phyloP scores from a whole-genome alignment of 441 rosid genomes.

The Gossypium davidsonii region DNA sequence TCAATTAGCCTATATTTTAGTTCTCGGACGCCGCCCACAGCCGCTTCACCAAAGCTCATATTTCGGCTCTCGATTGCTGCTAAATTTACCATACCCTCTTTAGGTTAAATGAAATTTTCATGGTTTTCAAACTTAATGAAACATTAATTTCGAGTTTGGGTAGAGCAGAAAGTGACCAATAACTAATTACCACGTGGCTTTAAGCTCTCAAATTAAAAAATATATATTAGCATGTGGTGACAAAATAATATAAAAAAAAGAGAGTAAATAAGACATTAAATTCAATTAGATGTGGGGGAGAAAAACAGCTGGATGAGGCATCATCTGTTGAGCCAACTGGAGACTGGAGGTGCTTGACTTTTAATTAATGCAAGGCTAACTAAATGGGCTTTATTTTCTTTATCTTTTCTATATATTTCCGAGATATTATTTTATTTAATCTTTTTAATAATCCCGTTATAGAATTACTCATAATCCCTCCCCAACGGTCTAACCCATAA shows the following conservation, averaged over 20 bases:
- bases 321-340: background rate
- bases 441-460: too few species aligned
- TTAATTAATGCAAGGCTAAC: background rate
- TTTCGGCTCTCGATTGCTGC: background rate
- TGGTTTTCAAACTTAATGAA: background rate
- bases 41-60: conserved; percentile 3
- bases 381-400: background rate
- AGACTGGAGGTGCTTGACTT: background rate
- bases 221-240: background rate
- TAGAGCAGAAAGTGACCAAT: background rate
- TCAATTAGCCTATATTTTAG: conserved; percentile 56
- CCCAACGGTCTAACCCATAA: fast-evolving
- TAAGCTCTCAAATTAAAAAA: background rate
- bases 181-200: background rate
- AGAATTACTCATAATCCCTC: too few species aligned
- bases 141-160: background rate
- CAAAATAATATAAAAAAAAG: background rate
- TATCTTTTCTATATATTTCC: too few species aligned
- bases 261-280: background rate
- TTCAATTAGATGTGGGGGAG: background rate
- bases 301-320: background rate
- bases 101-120: too few species aligned
- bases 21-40: conserved; percentile 31
- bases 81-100: too few species aligned
- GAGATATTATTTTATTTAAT: too few species aligned